Percentiles rank a stretch among this genome's conserved stretches.
Evolutionary conservation across 805 yeast genomes (phyloP).

Genomic region (Danielia reshetovae): DNA sequence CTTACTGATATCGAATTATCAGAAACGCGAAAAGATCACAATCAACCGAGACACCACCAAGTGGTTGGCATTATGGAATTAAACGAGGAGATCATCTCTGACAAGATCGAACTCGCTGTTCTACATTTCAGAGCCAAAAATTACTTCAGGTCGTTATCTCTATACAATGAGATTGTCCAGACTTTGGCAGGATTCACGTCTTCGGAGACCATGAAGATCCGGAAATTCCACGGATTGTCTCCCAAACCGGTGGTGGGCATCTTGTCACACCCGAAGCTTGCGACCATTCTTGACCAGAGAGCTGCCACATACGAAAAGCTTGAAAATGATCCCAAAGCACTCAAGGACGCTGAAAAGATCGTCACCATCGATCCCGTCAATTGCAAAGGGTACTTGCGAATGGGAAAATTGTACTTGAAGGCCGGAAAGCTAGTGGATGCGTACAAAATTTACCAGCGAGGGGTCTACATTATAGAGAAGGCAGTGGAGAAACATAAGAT

Average conservation of each 20-base stretch:
- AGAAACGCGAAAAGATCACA: background rate
- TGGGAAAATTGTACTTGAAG: constrained; percentile 31
- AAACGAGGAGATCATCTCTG: constrained; percentile 23
- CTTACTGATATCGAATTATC: too few species aligned
- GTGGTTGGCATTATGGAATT: constrained; percentile 10
- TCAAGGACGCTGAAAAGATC: constrained; percentile 33
- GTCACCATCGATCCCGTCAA: constrained; percentile 39
- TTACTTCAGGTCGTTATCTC: constrained; percentile 24
- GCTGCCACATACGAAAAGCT: constrained; percentile 49
- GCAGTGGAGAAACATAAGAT: constrained; percentile 25
- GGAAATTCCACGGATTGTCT: constrained; percentile 19
- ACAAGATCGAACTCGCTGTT: constrained; percentile 26
- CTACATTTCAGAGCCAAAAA: constrained; percentile 29
- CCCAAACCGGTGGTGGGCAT: constrained; percentile 27
- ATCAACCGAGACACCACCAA: background rate
- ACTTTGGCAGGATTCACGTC: constrained; percentile 15
- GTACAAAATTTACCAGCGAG: constrained; percentile 31
- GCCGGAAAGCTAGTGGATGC: constrained; percentile 30
- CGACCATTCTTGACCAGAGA: constrained; percentile 39
- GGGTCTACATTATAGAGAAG: constrained; percentile 32
- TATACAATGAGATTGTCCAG: constrained; percentile 24
- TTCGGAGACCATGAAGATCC: constrained; percentile 13
- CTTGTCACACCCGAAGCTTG: constrained; percentile 33
- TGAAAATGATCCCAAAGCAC: constrained; percentile 24
- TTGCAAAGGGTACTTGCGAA: constrained; percentile 48